Percentiles rank a stretch among this genome's conserved stretches.
phyloP scores from a whole-genome alignment of 331 rosid species.

The Saraca asoca region DNA sequence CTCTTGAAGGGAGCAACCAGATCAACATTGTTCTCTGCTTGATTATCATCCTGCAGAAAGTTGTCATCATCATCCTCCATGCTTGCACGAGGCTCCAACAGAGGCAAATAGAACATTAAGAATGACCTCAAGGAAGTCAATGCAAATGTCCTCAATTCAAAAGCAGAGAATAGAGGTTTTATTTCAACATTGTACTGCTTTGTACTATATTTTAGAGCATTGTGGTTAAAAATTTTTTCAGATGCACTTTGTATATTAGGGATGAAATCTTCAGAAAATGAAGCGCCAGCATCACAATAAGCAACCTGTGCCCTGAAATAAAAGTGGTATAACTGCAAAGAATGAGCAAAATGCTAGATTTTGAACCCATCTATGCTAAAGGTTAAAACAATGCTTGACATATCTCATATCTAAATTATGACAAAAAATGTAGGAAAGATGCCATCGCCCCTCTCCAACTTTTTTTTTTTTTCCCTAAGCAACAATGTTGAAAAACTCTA shows the following conservation, averaged over 20 bases:
- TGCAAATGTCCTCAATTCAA: conserved; percentile 56
- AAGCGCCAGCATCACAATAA: conserved; percentile 75
- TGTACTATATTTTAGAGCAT: conserved; percentile 47
- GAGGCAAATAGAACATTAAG: conserved; percentile 77
- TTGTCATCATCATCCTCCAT: conserved; percentile 77
- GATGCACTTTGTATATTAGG: conserved; percentile 51
- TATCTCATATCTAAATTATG: background rate
- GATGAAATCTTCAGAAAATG: conserved; percentile 59
- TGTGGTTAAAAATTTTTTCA: conserved; percentile 39
- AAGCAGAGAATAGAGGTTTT: conserved; percentile 83
- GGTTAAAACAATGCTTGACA: conserved; percentile 27
- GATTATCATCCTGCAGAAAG: conserved; percentile 56
- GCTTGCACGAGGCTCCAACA: conserved; percentile 71
- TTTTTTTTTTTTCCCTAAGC: background rate
- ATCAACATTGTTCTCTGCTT: conserved; percentile 50
- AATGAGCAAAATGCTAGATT: background rate
- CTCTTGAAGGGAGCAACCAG: conserved; percentile 74
- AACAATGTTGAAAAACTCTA: background rate
- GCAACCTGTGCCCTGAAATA: conserved; percentile 71
- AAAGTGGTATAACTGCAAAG: conserved; percentile 33
- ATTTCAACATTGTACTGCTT: conserved; percentile 70
- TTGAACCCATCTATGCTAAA: conserved; percentile 30
- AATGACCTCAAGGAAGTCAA: conserved; percentile 73
- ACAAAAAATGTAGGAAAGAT: background rate
- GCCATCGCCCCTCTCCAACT: background rate